A percentile compares a stretch with the other conserved stretches of the same genome.
phyloP scores from a whole-genome alignment of 2,329 filamentous ascomycete genomes.

The Ilyonectria mors-panacis region DNA sequence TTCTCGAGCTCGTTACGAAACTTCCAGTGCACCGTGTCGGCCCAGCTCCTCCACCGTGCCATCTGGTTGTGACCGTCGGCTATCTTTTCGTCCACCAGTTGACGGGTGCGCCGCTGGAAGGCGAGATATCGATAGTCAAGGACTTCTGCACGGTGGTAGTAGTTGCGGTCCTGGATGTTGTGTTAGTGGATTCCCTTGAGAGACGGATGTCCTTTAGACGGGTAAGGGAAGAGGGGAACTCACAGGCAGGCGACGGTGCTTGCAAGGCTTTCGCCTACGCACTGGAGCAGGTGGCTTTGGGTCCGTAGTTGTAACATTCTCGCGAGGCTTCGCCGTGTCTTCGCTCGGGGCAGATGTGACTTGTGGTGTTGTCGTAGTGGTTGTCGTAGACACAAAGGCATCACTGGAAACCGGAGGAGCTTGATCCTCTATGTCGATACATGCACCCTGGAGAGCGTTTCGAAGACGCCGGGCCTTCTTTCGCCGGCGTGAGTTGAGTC shows the following conservation, averaged over 20 bases:
- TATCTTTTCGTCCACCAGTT: slow-evolving; percentile 15
- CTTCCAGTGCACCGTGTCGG: not conserved
- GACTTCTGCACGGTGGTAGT: not conserved
- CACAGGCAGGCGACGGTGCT: slow-evolving; percentile 26
- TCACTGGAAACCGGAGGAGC: not conserved
- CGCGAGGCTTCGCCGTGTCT: fast-evolving
- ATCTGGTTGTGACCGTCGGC: not conserved
- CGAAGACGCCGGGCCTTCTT: not conserved
- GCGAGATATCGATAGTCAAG: slow-evolving; percentile 7
- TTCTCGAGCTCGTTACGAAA: not conserved
- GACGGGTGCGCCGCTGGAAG: not conserved
- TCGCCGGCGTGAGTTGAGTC: not conserved
- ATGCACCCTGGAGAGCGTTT: not conserved
- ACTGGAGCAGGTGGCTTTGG: not conserved
- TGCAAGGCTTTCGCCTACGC: not conserved
- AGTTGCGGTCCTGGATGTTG: slow-evolving; percentile 21
- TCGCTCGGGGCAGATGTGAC: not conserved
- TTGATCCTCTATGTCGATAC: not conserved
- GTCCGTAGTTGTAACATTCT: not conserved
- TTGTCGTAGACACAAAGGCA: not conserved
- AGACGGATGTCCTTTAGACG: not conserved
- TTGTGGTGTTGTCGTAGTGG: not conserved
- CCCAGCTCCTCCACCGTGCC: slow-evolving; percentile 5
- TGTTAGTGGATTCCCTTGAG: not conserved
- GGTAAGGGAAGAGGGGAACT: not conserved